Evolutionary conservation across 257 asterid species (phyloP), one percentile per base, ranked within the genome.

Genomic region (Plectranthus barbatus): DNA sequence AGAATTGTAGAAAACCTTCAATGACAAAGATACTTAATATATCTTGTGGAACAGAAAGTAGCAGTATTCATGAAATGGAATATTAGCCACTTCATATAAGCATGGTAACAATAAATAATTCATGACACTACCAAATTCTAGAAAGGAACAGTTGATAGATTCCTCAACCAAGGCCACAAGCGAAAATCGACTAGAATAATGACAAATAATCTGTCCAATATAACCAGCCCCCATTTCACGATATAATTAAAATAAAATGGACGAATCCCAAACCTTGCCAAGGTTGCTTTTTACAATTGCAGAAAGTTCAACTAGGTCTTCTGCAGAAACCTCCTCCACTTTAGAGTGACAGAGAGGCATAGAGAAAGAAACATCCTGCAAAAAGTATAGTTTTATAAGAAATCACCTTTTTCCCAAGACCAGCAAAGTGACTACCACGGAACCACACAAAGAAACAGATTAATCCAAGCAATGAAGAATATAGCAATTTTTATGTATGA

Each of bases 271-370:
- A 67, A 89, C 99, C 99, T 85, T 80, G 68, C 92, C 88, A 12
- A 79, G 80, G 79, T 87, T 83, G 73, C 83, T 75, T 68, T 83
- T 91, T 70, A 78, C 85, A 41, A 83, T 84, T 74, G 84, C 88
- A 63, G 96, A 80, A 71, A 88, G 95, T 71, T 80, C 97, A 64
- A 76, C 83, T 74, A 85, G 80, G 75, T 92, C 96, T 68, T 89
- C 97, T 69, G 85, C 77, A 66, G 80, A 72, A 61, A 74, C 80
- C 77, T 92, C 96, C 82, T 86, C 96, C 78, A 86, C 80, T 67
- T 75, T 86, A 24, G 88, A 82, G 72, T 54, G 72, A 64, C 87
- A 83, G 73, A 92, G 95, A 70, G 97, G 99, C 99, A 92, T 89
- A 51, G 96, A 72, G 77, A 84, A 92, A 67, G 78, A 76, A 74